Base-by-base conservation (phyloP, 352 stramenopile species). In the Globisporangium canariense region DNA sequence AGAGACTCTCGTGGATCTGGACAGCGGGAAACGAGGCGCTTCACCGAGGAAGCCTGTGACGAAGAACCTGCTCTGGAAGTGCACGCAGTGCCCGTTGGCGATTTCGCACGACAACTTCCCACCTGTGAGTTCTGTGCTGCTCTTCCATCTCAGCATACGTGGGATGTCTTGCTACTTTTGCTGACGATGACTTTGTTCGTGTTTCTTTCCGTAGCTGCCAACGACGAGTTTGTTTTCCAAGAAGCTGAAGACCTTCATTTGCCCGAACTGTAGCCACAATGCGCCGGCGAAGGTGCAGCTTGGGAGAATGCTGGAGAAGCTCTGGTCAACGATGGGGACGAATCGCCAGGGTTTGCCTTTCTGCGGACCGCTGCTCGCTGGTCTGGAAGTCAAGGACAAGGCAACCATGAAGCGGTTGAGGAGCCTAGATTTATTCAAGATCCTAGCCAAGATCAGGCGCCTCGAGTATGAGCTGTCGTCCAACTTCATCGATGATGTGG, bases 311-410 rank as follows among this genome's bases (percentile, higher is more conserved):
- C 66, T 95, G 53, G 87, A 95, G 68, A 84, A 84, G 28, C 86
- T 95, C 45, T 95, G 86, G 87, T 93, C 87, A 2, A 89, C 84
- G 45, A 63, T 95, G 60, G 87, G 84, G 14, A 95, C 85, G n/a
- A 95, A 95, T 68, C 82, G 74, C 16, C 87, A 95, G 66, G 87
- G 84, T 4, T 78, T 91, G 73, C 79, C 87, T 20, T 95, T 95
- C 47, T 93, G 83, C 57, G 81, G 83, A 40, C 87, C 87, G 3
- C 64, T 95, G 13, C 58, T 95, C 28, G 80, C 77, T 46, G 87
- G 87, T 16, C 47, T 95, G 45, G 74, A 87, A 16, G 66, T 16
- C 41, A 47, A 47, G 16, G 41, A 47, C 41, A 76, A 30, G 69
- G 46, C 1, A 67, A 74, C 30, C 65, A 50, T 1, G 61, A 69